Conservation (phyloP, 768 basidiomycete species). For the Symmetrospora coprosmae region DNA sequence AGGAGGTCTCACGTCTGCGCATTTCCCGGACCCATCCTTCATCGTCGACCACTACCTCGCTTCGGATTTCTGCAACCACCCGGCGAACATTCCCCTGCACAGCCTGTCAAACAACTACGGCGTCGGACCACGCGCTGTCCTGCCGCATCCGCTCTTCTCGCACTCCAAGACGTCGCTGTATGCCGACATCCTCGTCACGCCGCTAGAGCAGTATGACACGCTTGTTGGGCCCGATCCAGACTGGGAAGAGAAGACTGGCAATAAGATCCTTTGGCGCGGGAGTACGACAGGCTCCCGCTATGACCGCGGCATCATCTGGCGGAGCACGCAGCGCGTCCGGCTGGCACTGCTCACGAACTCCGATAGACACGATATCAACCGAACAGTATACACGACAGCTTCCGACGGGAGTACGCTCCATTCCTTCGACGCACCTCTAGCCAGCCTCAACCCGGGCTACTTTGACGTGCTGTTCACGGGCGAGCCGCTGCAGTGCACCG, state of each 20-base stretch:
- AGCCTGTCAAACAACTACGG: conserved; percentile 23
- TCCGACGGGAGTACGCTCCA: neutral
- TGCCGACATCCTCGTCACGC: conserved; percentile 33
- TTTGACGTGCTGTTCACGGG: conserved; percentile 30
- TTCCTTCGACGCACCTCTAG: neutral
- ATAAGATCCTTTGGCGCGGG: conserved; percentile 41
- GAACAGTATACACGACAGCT: conserved; percentile 9
- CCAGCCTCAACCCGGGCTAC: conserved; percentile 19
- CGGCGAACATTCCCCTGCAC: conserved; percentile 23
- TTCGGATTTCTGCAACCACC: conserved; percentile 37
- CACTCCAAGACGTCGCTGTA: conserved; percentile 27
- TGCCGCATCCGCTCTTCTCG: conserved; percentile 31
- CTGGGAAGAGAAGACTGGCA: conserved; percentile 39
- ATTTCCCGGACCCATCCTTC: conserved; percentile 18
- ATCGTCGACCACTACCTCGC: conserved; percentile 32
- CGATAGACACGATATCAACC: neutral
- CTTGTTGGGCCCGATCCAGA: conserved; percentile 25
- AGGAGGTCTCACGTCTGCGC: conserved; percentile 5
- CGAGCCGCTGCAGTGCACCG: conserved; percentile 29
- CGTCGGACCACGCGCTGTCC: conserved; percentile 29
- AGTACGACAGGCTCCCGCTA: conserved; percentile 37
- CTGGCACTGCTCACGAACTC: conserved; percentile 26
- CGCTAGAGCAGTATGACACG: conserved; percentile 33
- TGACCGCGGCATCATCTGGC: conserved; percentile 24
- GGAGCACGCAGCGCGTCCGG: conserved; percentile 31